Evolutionary conservation across 164 flowering plant genomes (phyloP).

Genomic region (Hamamelis virginiana): DNA sequence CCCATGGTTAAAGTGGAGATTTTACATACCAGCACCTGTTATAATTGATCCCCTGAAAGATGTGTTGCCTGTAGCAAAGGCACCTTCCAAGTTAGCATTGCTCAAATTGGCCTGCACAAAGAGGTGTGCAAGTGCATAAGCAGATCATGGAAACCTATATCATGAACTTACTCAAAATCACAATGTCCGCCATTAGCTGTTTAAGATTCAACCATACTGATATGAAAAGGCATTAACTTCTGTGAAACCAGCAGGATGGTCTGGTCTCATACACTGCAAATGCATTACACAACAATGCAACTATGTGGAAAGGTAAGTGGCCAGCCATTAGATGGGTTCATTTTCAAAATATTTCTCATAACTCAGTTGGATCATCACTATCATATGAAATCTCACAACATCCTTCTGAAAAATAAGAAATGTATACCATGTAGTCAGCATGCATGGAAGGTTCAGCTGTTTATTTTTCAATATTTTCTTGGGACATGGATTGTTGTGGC

Average conservation of each 20-base stretch:
- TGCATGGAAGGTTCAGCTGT: too few species aligned
- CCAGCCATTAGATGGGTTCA: too few species aligned
- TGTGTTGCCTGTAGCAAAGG: slow-evolving; percentile 89
- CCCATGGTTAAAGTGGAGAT: background rate
- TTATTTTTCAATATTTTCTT: too few species aligned
- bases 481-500: too few species aligned
- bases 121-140: background rate
- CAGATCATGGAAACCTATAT: slow-evolving; percentile 1
- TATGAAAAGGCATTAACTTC: background rate
- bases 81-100: slow-evolving; percentile 95
- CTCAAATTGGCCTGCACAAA: slow-evolving; percentile 71
- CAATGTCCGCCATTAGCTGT: too few species aligned
- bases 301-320: too few species aligned
- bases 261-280: background rate
- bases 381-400: too few species aligned
- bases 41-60: slow-evolving; percentile 82
- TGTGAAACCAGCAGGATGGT: background rate
- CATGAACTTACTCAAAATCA: background rate
- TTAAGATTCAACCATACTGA: background rate
- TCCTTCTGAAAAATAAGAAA: too few species aligned
- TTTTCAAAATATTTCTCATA: too few species aligned
- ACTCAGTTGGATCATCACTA: too few species aligned
- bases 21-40: slow-evolving; percentile 76
- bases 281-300: too few species aligned
- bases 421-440: too few species aligned